Evolutionary conservation across 306 rosid genomes (phyloP).

Genomic region (Cucumis cinereus): DNA sequence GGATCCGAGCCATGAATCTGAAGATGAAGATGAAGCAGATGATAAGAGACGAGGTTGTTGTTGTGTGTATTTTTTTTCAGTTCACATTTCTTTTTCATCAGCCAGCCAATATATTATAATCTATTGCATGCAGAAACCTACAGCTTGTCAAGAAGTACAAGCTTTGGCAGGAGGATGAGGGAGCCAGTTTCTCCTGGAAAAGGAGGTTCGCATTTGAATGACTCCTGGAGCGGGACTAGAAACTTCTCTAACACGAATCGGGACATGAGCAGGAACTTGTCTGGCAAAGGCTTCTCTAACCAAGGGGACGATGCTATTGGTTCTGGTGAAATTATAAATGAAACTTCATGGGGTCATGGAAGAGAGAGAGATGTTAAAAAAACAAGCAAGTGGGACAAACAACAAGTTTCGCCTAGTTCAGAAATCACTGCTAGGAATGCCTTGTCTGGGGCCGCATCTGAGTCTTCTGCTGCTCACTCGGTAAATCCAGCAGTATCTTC

Average conservation of each 20-base stretch:
- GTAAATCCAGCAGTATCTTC: conserved; percentile 36
- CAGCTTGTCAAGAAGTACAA: conserved; percentile 54
- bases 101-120: not conserved
- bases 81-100: not conserved
- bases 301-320: conserved; percentile 49
- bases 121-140: conserved; percentile 48
- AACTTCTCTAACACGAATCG: conserved; percentile 43
- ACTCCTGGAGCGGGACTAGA: conserved; percentile 67
- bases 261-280: conserved; percentile 51
- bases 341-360: conserved; percentile 43
- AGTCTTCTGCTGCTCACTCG: conserved; percentile 19
- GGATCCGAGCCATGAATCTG: conserved; percentile 95
- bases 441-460: conserved; percentile 26
- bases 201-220: conserved; percentile 44
- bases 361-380: conserved; percentile 65
- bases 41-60: conserved; percentile 36
- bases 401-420: conserved; percentile 32
- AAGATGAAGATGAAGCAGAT: conserved; percentile 69
- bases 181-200: conserved; percentile 71
- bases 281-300: conserved; percentile 53
- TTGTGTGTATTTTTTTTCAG: not conserved
- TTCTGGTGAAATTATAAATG: conserved; percentile 41
- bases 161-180: conserved; percentile 66
- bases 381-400: conserved; percentile 57
- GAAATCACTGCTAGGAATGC: conserved; percentile 37